These are phyloP conservation scores for Scalesia atractyloides DNA, from an alignment of 129 eudicot genomes.

Conservation along the genomic window DNA sequence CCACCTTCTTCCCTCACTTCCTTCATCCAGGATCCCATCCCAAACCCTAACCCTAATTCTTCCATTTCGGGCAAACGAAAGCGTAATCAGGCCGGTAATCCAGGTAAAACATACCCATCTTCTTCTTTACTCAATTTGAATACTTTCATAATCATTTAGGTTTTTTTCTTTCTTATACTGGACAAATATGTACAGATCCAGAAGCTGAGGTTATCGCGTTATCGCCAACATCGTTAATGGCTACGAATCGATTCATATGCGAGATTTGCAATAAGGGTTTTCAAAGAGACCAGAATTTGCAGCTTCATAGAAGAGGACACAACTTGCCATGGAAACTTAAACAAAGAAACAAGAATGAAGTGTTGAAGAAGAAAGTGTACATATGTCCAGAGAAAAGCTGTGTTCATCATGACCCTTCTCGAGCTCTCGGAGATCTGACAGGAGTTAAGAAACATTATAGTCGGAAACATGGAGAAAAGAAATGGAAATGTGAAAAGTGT, in stretches of 20 bases:
- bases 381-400: conserved; percentile 73
- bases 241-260: conserved; percentile 85
- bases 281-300: conserved; percentile 87
- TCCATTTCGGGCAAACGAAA: conserved; percentile 39
- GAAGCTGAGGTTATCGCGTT: conserved; percentile 84
- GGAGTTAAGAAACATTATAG: conserved; percentile 89
- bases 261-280: conserved; percentile 88
- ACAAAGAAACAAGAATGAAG: conserved; percentile 64
- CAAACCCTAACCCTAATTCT: conserved; percentile 45
- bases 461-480: conserved; percentile 90
- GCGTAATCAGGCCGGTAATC: conserved; percentile 45
- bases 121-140: neutral
- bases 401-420: conserved; percentile 73
- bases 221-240: conserved; percentile 70
- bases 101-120: conserved; percentile 20
- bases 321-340: conserved; percentile 88
- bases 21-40: conserved; percentile 37
- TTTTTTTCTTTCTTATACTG: neutral
- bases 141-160: neutral
- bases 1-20: conserved; percentile 46
- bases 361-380: conserved; percentile 63
- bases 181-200: conserved; percentile 49
- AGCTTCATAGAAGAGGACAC: conserved; percentile 91
- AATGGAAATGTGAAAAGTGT: conserved; percentile 78
- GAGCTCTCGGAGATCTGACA: conserved; percentile 90